Conservation (phyloP, 2,329 filamentous ascomycete genomes). For the Claviceps sp. region DNA sequence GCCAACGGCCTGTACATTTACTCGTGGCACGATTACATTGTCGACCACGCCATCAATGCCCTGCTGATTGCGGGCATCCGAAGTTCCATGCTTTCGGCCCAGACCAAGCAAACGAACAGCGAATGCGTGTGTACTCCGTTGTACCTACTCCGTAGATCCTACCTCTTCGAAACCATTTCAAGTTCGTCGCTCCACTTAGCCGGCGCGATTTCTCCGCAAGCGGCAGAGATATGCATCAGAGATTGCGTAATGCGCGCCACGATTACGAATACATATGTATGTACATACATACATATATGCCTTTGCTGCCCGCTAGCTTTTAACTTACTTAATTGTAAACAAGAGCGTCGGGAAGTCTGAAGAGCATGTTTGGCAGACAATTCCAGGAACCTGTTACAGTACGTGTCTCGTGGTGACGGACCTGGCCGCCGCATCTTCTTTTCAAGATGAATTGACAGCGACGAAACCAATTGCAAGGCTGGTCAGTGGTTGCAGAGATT, state of each 20-base stretch:
- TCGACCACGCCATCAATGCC: not conserved
- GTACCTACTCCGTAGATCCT: not conserved
- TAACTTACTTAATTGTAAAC: not conserved
- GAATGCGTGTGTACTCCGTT: not conserved
- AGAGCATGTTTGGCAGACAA: no score
- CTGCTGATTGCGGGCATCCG: not conserved
- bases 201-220: not conserved
- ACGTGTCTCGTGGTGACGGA: no score
- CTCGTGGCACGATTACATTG: not conserved
- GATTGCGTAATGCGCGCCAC: conserved; percentile 2
- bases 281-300: no score
- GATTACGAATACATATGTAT: not conserved
- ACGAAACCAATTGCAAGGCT: not conserved
- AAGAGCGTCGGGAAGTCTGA: no score
- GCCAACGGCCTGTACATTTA: no score
- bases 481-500: not conserved
- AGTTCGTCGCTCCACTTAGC: not conserved
- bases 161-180: no score
- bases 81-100: not conserved
- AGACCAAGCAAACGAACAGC: not conserved
- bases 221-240: not conserved
- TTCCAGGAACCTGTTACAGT: no score
- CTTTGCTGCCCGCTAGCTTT: not conserved
- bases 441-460: no score
- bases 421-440: no score